Base-by-base conservation (phyloP, 768 basidiomycete species). In the Hirschioporus abietinus region DNA sequence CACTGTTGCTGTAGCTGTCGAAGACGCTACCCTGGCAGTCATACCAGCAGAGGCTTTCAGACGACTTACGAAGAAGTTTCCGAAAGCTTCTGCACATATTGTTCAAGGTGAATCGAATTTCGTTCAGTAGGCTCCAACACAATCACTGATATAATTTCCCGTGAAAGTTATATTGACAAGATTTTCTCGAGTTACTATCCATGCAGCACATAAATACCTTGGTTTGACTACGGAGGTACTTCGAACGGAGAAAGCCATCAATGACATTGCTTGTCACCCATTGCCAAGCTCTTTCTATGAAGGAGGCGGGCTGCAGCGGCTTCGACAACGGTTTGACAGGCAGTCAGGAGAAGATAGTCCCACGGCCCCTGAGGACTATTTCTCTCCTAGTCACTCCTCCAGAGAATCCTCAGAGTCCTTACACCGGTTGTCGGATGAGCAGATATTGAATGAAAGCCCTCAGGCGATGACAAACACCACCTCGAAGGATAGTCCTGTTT, bases 1-100 rank as follows among this genome's bases (percentile, higher is more conserved):
- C 5, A 88, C 91, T 5, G 88, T 99, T 24, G 96, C 95, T n/a
- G 84, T 96, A 42, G 97, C 97, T 7, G 90, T 90, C 5, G 91
- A 93, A 65, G 97, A 99, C 72, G 92, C 92, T 5, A 99, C 97
- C 1, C 80, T 99, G 23, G 97, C 96, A n/a, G 96, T 99, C 10
- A 99, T 99, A 65, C 97, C 97, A 26, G 96, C 97, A 1, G 95
- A 98, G 75, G 97, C 96, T 4, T 99, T 99, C 78, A 83, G 91
- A 65, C 83, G 95, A 63, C 80, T 99, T 57, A 98, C 96, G 1
- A 93, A 96, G 78, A 95, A 96, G 74, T 97, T 91, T 71, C 97
- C 97, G 0, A 99, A 99, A 72, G 95, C 97, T 2, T 93, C 95
- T 42, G 95, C 96, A 4, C 95, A 96, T 72, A 95, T 98, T 67